Conservation (phyloP, 208 protist species). For the Trichomonas vaginalis region DNA sequence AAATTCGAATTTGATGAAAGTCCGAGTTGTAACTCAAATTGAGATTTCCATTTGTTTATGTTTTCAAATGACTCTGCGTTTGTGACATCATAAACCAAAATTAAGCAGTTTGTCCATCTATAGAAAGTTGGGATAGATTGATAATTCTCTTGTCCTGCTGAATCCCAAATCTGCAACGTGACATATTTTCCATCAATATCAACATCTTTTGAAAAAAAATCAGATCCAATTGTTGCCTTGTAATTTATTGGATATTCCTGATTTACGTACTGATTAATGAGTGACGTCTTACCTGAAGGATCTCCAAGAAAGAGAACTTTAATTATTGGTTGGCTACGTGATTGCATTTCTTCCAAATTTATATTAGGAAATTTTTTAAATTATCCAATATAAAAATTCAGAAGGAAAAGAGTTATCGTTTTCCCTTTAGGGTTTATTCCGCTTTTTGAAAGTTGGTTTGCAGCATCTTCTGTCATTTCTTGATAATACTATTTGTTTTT, state of each 20-base stretch:
- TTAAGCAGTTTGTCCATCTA: conserved; percentile 38
- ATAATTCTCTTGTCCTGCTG: conserved; percentile 45
- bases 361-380: too few species aligned
- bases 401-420: too few species aligned
- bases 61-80: conserved; percentile 33
- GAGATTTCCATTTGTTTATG: conserved; percentile 35
- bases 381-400: too few species aligned
- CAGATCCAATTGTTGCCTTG: conserved; percentile 47
- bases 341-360: background rate
- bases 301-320: conserved; percentile 30
- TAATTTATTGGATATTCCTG: conserved; percentile 29
- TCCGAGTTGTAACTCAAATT: conserved; percentile 29
- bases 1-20: conserved; percentile 25
- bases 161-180: conserved; percentile 20
- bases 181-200: conserved; percentile 31
- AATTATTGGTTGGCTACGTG: background rate
- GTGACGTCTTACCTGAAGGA: conserved; percentile 30
- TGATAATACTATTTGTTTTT: too few species aligned
- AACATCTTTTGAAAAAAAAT: conserved; percentile 46
- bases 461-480: too few species aligned
- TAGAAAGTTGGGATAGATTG: conserved; percentile 41
- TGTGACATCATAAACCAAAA: conserved; percentile 42
- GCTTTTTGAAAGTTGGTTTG: too few species aligned
- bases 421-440: too few species aligned
- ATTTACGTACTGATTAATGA: conserved; percentile 31